Percentiles rank a stretch among this genome's conserved stretches.
These are phyloP conservation scores for Nemophila menziesii DNA, from an alignment of 257 asterid species.

Conservation along the genomic window DNA sequence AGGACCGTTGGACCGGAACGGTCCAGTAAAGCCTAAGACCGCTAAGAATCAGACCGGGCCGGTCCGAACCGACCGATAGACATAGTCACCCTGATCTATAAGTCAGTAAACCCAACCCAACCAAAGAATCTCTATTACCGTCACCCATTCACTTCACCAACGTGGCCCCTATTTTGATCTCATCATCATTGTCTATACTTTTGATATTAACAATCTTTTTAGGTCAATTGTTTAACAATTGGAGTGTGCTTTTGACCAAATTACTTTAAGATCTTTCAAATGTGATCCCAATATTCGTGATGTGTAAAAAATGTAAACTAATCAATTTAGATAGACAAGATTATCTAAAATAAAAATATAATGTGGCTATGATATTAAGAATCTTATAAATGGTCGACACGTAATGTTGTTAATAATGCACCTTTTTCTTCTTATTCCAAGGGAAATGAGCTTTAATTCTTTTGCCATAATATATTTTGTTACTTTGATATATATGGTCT, in stretches of 20 bases:
- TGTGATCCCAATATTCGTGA: neutral
- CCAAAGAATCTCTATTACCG: neutral
- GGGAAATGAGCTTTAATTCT: slow-evolving; percentile 6
- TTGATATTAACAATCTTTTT: slow-evolving; percentile 11
- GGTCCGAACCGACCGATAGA: too few relatives aligned
- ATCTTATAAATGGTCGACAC: neutral
- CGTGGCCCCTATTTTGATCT: slow-evolving; percentile 2
- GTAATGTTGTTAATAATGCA: neutral
- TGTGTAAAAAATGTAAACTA: neutral
- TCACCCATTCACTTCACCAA: slow-evolving; percentile 2
- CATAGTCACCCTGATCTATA: too few relatives aligned
- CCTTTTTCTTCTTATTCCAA: slow-evolving; percentile 5
- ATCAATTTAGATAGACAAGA: neutral
- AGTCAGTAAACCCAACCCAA: too few relatives aligned
- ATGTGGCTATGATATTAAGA: too few relatives aligned
- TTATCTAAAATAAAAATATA: too few relatives aligned
- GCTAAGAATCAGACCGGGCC: too few relatives aligned
- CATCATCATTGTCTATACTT: slow-evolving; percentile 6
- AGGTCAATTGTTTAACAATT: slow-evolving; percentile 4
- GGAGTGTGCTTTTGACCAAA: neutral
- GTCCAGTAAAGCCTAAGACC: too few relatives aligned
- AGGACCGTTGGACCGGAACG: too few relatives aligned
- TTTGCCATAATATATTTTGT: neutral
- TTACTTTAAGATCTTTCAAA: neutral
- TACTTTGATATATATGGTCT: too few relatives aligned